Percentiles rank a stretch among this genome's conserved stretches.
phyloP scores from a whole-genome alignment of 139 green algal genomes.

The Microglena sp. region DNA sequence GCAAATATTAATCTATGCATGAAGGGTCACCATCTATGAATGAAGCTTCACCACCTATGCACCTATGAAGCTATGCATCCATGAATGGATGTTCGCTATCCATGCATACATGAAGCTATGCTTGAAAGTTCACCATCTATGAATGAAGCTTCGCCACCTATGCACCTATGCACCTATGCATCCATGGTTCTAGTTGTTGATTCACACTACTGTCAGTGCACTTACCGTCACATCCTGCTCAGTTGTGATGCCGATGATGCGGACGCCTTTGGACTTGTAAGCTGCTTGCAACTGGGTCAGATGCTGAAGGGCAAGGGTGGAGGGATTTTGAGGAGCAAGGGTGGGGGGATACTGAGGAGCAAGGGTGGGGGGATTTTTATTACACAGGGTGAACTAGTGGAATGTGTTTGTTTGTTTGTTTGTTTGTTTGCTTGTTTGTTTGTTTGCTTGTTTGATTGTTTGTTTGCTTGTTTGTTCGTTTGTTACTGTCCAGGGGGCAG shows the following conservation, averaged over 20 bases:
- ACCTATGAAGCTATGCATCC: not conserved
- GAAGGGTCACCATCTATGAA: not conserved
- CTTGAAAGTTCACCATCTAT: not conserved
- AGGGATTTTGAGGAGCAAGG: too few species aligned
- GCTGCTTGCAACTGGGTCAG: constrained; percentile 21
- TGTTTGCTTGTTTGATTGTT: too few species aligned
- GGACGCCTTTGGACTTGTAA: constrained; percentile 17
- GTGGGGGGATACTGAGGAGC: too few species aligned
- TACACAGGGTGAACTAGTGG: not conserved
- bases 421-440: not conserved
- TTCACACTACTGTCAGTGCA: too few species aligned
- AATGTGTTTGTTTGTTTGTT: not conserved
- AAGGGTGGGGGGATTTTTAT: too few species aligned
- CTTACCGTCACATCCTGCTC: constrained; percentile 16
- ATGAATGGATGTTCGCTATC: not conserved
- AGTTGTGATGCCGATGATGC: constrained; percentile 17
- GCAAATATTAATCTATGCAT: too few species aligned
- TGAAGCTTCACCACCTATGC: not conserved
- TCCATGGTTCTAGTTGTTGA: too few species aligned
- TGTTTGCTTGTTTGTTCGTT: too few species aligned
- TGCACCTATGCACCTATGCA: too few species aligned
- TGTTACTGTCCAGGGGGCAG: too few species aligned
- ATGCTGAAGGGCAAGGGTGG: constrained; percentile 12
- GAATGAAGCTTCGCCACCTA: not conserved
- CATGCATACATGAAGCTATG: not conserved